Base-by-base conservation (phyloP, 768 basidiomycete genomes). In the Pulveroboletus ravenelii region DNA sequence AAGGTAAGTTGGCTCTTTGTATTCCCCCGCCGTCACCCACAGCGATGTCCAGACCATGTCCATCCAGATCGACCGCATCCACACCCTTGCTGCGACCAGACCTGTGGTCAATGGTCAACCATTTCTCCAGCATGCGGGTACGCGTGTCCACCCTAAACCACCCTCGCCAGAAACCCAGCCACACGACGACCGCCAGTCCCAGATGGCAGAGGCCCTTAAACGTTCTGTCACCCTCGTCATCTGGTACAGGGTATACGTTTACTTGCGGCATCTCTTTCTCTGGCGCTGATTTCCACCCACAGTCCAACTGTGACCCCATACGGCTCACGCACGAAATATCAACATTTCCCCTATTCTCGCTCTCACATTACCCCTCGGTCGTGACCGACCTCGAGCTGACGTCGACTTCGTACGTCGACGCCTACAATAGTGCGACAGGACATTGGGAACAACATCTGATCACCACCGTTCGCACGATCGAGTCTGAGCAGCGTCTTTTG, bases 381-480 rank as follows among this genome's bases (percentile, higher is more conserved):
- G 72, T 81, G 4, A 62, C 70, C 12, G 81, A 83, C 55, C 74
- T 87, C 18, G 78, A 77, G 8, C 70, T 87, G 14, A 70, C 71
- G 0, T 47, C 72, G 1, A 64, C 67, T 12, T 78, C 82, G 3
- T 86, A 80, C 59, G 69, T 87, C 39, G 85, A 87, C 54, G 73
- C 79, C 3, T 87, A 76, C 62, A 77, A 81, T 50, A 70, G 75
- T 8, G 52, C 61, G 2, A 74, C 80, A 0, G 70, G 76, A 0
- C 77, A 82, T 47, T 87, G 85, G 85, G 84, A 85, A 46, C 84
- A 85, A 52, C 83, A 85, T 57, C 71, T 76, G 35, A 75, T 82
- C 51, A 72, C 71, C 36, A 76, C 79, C 14, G 83, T 86, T 4
- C 77, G 83, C 32, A 59, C 79, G 34, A 79, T 87, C 37, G 74